phyloP scores from a whole-genome alignment of 768 basidiomycete species.

The Hemileccinum rubropunctum region DNA sequence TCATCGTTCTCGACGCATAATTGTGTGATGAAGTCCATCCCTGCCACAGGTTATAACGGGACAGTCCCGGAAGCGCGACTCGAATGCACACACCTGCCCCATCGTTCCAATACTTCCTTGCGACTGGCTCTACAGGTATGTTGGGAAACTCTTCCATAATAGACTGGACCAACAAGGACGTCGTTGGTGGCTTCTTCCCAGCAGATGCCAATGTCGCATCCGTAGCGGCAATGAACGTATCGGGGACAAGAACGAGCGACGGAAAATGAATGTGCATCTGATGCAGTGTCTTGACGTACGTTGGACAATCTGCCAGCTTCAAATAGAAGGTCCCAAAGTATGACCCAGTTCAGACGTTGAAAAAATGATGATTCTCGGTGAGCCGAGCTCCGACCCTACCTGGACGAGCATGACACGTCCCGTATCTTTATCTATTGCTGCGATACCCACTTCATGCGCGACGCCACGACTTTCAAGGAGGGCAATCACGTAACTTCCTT shows the following conservation, averaged over 20 bases:
- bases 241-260: slow-evolving; percentile 70
- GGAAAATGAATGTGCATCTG: slow-evolving; percentile 81
- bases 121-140: slow-evolving; percentile 64
- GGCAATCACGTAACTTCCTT: slow-evolving; percentile 64
- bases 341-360: background rate
- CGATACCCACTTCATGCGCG: slow-evolving; percentile 83
- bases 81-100: slow-evolving; percentile 49
- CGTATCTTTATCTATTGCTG: slow-evolving; percentile 78
- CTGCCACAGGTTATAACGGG: slow-evolving; percentile 33
- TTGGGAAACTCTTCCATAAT: slow-evolving; percentile 73
- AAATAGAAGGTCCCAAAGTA: background rate
- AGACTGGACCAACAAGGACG: slow-evolving; percentile 68
- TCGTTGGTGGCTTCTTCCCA: slow-evolving; percentile 42
- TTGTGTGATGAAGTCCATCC: slow-evolving; percentile 75
- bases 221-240: slow-evolving; percentile 67
- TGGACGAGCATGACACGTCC: slow-evolving; percentile 77
- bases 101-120: slow-evolving; percentile 85
- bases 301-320: slow-evolving; percentile 82
- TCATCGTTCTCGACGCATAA: slow-evolving; percentile 81
- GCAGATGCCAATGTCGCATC: slow-evolving; percentile 47
- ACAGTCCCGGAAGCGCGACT: background rate
- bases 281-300: slow-evolving; percentile 85
- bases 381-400: slow-evolving; percentile 37
- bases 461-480: slow-evolving; percentile 76
- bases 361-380: background rate